These are phyloP conservation scores for Penicillium robsamsonii DNA, from an alignment of 495 filamentous ascomycete species.

Conservation along the genomic window DNA sequence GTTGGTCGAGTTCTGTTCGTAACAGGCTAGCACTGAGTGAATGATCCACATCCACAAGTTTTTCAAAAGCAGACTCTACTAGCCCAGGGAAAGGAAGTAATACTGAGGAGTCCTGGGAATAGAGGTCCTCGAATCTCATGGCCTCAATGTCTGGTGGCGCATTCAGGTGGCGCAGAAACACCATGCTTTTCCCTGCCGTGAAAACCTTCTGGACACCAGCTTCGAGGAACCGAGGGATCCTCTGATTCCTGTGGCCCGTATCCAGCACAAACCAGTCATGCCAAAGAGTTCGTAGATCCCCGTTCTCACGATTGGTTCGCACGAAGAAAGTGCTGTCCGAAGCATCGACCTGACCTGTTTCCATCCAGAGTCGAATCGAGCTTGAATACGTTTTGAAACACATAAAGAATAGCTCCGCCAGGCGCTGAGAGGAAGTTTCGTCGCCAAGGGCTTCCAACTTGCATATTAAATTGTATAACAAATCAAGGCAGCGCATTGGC, in stretches of 20 bases:
- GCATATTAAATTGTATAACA: conserved; percentile 67
- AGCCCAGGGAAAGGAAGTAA: conserved; percentile 74
- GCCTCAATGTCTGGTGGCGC: conserved; percentile 23
- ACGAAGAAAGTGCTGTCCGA: conserved; percentile 73
- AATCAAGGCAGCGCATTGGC: conserved; percentile 65
- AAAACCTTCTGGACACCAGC: conserved; percentile 68
- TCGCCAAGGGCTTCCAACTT: conserved; percentile 67
- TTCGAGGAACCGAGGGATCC: conserved; percentile 72
- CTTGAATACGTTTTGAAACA: conserved; percentile 82
- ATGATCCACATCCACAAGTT: conserved; percentile 70
- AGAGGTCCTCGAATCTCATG: conserved; percentile 57
- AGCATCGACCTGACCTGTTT: conserved; percentile 65
- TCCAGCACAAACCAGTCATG: conserved; percentile 68
- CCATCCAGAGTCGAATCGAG: conserved; percentile 83
- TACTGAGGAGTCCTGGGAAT: conserved; percentile 32
- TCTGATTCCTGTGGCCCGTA: conserved; percentile 48
- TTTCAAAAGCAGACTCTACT: conserved; percentile 65
- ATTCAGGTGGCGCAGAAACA: conserved; percentile 68
- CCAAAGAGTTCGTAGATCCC: conserved; percentile 69
- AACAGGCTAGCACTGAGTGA: conserved; percentile 64
- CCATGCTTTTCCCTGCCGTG: conserved; percentile 81
- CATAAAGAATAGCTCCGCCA: conserved; percentile 70
- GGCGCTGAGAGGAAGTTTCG: conserved; percentile 53
- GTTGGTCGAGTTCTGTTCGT: conserved; percentile 61
- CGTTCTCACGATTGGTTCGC: conserved; percentile 51